Percentiles rank a stretch among this genome's conserved stretches.
These are phyloP conservation scores for Suhomyces xylopsoci DNA, from an alignment of 805 yeast genomes.

Conservation along the genomic window DNA sequence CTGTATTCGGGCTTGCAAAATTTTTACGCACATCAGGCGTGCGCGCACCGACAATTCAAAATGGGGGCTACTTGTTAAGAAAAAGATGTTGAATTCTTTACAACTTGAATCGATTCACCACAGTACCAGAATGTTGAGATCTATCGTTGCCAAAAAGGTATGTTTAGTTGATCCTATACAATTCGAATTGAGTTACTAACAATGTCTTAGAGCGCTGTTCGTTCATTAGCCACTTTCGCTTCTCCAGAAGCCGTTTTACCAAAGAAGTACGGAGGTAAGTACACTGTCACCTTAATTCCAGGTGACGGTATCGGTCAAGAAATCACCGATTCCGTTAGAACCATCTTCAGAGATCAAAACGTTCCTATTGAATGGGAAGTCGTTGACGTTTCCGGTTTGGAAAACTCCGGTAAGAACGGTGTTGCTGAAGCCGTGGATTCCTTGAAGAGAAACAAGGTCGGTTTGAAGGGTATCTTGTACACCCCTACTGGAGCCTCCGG, in stretches of 20 bases:
- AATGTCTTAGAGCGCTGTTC: slow-evolving; percentile 25
- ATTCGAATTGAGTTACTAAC: slow-evolving; percentile 22
- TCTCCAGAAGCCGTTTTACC: slow-evolving; percentile 67
- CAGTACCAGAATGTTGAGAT: slow-evolving; percentile 16
- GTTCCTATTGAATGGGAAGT: slow-evolving; percentile 93
- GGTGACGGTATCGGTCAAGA: slow-evolving; percentile 99
- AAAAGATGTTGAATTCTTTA: slow-evolving; percentile 2
- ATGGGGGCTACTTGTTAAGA: slow-evolving; percentile 5
- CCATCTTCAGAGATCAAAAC: slow-evolving; percentile 80
- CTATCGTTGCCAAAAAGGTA: slow-evolving; percentile 21
- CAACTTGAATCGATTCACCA: not conserved
- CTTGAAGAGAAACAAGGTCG: slow-evolving; percentile 92
- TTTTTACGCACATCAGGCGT: slow-evolving; percentile 1
- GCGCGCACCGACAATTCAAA: slow-evolving; percentile 4
- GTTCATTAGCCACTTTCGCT: slow-evolving; percentile 54
- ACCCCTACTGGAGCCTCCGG: slow-evolving; percentile 78
- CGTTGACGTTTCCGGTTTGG: slow-evolving; percentile 44
- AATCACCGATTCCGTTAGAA: slow-evolving; percentile 88
- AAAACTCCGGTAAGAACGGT: slow-evolving; percentile 56
- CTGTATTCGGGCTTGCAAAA: not conserved
- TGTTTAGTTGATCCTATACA: slow-evolving; percentile 5
- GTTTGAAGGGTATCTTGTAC: slow-evolving; percentile 92
- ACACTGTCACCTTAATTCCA: slow-evolving; percentile 91
- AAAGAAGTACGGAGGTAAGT: slow-evolving; percentile 91
- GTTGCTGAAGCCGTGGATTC: slow-evolving; percentile 86